Evolutionary conservation across 1,139 yeast species (phyloP).

Genomic region (Diutina sp.): DNA sequence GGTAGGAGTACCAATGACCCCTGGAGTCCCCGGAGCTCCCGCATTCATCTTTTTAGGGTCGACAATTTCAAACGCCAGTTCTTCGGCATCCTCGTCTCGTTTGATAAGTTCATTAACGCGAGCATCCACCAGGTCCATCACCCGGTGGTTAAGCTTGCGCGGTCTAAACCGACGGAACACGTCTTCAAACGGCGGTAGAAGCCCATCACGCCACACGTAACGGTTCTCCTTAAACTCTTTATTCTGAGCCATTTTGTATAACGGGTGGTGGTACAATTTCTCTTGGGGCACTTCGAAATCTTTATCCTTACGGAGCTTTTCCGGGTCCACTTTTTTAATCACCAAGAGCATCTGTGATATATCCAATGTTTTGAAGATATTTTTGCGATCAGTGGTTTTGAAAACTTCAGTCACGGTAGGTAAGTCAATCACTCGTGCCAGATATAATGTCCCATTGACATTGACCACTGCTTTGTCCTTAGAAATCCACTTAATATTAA

Average conservation of each 20-base stretch:
- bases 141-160: slow-evolving; percentile 34
- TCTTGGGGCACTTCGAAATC: slow-evolving; percentile 30
- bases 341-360: slow-evolving; percentile 78
- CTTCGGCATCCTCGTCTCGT: slow-evolving; percentile 82
- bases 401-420: slow-evolving; percentile 85
- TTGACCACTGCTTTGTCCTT: slow-evolving; percentile 60
- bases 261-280: slow-evolving; percentile 29
- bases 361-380: slow-evolving; percentile 77
- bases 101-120: slow-evolving; percentile 11
- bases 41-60: slow-evolving; percentile 24
- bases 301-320: slow-evolving; percentile 22
- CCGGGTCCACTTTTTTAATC: slow-evolving; percentile 43
- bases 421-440: slow-evolving; percentile 77
- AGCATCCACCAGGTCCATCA: slow-evolving; percentile 57
- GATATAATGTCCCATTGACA: slow-evolving; percentile 46
- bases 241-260: slow-evolving; percentile 27
- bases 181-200: slow-evolving; percentile 59
- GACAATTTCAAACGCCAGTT: slow-evolving; percentile 63
- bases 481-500: slow-evolving; percentile 74
- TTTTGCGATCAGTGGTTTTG: slow-evolving; percentile 83
- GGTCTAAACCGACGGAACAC: slow-evolving; percentile 37
- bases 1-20: not conserved
- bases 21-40: not conserved
- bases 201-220: slow-evolving; percentile 60
- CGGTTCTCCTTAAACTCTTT: slow-evolving; percentile 27